Percentiles rank a stretch among this genome's conserved stretches.
Conservation (phyloP, 441 rosid species). For the Hura crepitans region DNA sequence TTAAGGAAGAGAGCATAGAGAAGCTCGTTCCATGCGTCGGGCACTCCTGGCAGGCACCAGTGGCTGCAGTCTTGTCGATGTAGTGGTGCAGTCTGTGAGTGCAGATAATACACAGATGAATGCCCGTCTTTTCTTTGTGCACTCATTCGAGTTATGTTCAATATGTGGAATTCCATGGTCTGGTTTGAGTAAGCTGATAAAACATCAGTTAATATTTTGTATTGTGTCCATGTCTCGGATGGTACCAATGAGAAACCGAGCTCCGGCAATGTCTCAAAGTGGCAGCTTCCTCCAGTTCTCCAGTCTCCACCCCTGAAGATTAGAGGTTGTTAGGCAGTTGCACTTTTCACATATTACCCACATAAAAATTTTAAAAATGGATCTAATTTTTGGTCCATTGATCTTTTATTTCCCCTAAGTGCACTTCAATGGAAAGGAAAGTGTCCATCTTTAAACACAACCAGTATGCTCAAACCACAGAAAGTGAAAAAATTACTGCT, state of each 20-base stretch:
- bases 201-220: constrained; percentile 43
- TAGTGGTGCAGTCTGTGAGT: constrained; percentile 49
- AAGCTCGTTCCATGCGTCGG: constrained; percentile 90
- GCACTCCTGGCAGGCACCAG: constrained; percentile 96
- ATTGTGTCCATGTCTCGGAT: constrained; percentile 49
- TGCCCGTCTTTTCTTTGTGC: constrained; percentile 88
- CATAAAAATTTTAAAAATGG: not conserved
- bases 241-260: constrained; percentile 52
- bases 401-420: not conserved
- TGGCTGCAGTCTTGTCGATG: constrained; percentile 94
- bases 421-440: not conserved
- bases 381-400: not conserved
- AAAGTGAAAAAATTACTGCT: not conserved
- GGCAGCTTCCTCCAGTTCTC: constrained; percentile 80
- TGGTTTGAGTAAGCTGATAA: constrained; percentile 37
- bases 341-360: not conserved
- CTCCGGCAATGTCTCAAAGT: constrained; percentile 74
- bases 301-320: constrained; percentile 76
- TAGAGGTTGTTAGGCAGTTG: not conserved
- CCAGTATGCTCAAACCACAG: not conserved
- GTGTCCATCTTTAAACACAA: not conserved
- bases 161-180: constrained; percentile 30
- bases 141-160: constrained; percentile 68
- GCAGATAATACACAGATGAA: constrained; percentile 64
- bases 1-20: constrained; percentile 62